Evolutionary conservation across 78 protist genomes (phyloP).

Genomic region (Dictyostelium firmibasis): DNA sequence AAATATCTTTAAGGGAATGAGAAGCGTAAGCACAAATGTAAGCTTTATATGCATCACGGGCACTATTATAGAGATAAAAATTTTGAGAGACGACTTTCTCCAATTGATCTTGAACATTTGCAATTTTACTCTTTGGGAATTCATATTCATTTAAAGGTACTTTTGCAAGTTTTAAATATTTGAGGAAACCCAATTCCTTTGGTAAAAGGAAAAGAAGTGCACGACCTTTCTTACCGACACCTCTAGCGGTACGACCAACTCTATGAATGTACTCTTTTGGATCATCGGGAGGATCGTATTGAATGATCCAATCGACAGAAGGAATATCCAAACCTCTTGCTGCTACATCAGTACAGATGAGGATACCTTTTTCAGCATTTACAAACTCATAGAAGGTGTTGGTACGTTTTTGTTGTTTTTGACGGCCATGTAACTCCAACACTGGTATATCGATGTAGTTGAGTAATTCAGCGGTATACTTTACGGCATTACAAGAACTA

Average conservation of each 20-base stretch:
- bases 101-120: slow-evolving; percentile 95
- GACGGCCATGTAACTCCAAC: slow-evolving; percentile 96
- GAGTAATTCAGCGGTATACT: slow-evolving; percentile 98
- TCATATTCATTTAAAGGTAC: slow-evolving; percentile 97
- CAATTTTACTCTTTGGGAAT: slow-evolving; percentile 95
- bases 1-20: slow-evolving; percentile 95
- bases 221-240: slow-evolving; percentile 89
- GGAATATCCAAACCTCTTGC: slow-evolving; percentile 99
- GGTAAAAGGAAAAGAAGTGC: slow-evolving; percentile 98
- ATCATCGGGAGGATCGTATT: slow-evolving; percentile 99
- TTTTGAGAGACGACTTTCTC: slow-evolving; percentile 95
- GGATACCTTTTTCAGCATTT: slow-evolving; percentile 95
- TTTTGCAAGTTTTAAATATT: slow-evolving; percentile 90
- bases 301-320: slow-evolving; percentile 98
- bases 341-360: slow-evolving; percentile 99
- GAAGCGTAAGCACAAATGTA: slow-evolving; percentile 97
- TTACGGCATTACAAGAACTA: slow-evolving; percentile 90
- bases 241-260: slow-evolving; percentile 99
- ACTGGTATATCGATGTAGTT: slow-evolving; percentile 99
- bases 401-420: slow-evolving; percentile 98
- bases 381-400: slow-evolving; percentile 98
- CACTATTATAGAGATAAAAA: slow-evolving; percentile 95
- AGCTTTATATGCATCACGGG: slow-evolving; percentile 96
- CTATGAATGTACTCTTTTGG: slow-evolving; percentile 97
- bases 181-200: slow-evolving; percentile 96